These are phyloP conservation scores for Zygoascus tannicola DNA, from an alignment of 805 yeast species.

Conservation along the genomic window DNA sequence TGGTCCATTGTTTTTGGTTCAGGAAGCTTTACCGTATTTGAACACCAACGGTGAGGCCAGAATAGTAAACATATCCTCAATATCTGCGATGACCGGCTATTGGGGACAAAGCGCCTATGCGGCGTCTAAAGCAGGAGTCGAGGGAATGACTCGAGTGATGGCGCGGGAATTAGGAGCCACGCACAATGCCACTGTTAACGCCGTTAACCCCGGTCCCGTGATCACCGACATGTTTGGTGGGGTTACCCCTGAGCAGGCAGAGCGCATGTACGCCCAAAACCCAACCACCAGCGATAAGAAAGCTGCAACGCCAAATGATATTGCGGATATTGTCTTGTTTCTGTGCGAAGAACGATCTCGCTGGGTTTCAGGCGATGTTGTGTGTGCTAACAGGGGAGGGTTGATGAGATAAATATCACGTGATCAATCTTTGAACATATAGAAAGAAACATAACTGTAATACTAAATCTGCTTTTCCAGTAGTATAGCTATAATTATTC, in stretches of 20 bases:
- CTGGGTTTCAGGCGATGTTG: conserved; percentile 14
- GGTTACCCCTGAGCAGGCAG: conserved; percentile 17
- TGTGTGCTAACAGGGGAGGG: conserved; percentile 13
- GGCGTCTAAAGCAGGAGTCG: conserved; percentile 60
- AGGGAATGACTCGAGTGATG: conserved; percentile 51
- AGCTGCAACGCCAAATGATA: conserved; percentile 8
- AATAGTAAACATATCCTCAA: conserved; percentile 49
- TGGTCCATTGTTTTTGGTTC: conserved; percentile 53
- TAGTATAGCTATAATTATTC: too few relatives aligned
- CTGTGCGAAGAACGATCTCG: conserved; percentile 11
- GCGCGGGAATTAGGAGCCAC: conserved; percentile 61
- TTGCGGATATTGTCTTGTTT: conserved; percentile 13
- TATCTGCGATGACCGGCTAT: conserved; percentile 56
- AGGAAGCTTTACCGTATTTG: conserved; percentile 53
- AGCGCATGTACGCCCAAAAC: conserved; percentile 21
- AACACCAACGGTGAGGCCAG: conserved; percentile 33
- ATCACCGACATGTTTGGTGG: conserved; percentile 54
- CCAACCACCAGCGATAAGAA: conserved; percentile 1
- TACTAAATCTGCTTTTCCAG: too few relatives aligned
- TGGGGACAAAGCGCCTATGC: conserved; percentile 57
- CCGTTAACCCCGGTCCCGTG: conserved; percentile 70
- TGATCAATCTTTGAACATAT: too few relatives aligned
- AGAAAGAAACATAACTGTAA: too few relatives aligned
- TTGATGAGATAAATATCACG: background rate
- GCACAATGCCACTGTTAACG: conserved; percentile 46